These are phyloP conservation scores for Camelina hispida DNA, from an alignment of 345 rosid genomes.

Conservation along the genomic window DNA sequence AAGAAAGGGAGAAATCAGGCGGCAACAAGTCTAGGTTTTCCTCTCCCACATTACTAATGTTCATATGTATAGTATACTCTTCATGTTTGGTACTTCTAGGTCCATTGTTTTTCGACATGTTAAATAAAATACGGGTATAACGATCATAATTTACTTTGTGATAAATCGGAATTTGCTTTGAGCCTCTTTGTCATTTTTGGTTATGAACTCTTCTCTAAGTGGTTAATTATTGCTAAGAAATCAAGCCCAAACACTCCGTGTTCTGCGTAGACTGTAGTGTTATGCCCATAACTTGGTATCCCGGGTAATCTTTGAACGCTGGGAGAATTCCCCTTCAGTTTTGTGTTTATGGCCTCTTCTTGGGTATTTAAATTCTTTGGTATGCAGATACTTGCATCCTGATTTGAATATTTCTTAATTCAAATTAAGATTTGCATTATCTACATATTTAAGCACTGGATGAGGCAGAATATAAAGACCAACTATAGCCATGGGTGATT, in stretches of 20 bases:
- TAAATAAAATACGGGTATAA: background rate
- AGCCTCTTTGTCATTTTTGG: background rate
- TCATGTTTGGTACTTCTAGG: constrained; percentile 16
- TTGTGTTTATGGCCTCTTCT: background rate
- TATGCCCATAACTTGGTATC: too few species aligned
- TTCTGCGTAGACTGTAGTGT: too few species aligned
- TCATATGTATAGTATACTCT: constrained; percentile 15
- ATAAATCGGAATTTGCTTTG: background rate
- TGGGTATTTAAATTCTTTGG: background rate
- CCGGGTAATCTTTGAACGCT: too few species aligned
- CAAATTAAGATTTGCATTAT: too few species aligned
- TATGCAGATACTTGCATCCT: background rate
- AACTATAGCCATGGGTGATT: background rate
- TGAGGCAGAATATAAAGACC: background rate
- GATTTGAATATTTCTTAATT: too few species aligned
- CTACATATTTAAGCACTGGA: background rate
- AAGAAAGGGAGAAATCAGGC: constrained; percentile 23
- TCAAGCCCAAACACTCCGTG: background rate
- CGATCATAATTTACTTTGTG: constrained; percentile 11
- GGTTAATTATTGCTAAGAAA: background rate
- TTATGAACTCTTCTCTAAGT: background rate
- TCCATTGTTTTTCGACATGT: constrained; percentile 7
- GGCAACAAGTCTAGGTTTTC: background rate
- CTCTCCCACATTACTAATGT: constrained; percentile 20
- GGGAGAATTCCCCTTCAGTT: too few species aligned